Evolutionary conservation across 345 rosid species (phyloP), one percentile per base, ranked within the genome.

Genomic region (Microcos paniculata): DNA sequence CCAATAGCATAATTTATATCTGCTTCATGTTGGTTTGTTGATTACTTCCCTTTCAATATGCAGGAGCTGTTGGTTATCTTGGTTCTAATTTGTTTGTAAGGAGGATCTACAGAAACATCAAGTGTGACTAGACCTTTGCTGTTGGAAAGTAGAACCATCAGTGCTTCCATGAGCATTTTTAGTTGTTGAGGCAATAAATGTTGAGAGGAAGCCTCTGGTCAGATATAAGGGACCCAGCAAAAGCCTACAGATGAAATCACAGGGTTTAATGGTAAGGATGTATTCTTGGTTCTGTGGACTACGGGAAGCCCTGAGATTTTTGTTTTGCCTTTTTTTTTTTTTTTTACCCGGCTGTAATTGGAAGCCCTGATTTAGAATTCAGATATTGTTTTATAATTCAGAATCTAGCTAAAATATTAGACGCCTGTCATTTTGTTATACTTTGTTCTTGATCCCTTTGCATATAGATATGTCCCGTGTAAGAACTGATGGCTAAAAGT

Each of bases 101-200:
- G 81, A 90, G 98, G 87, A 94, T 94, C 87, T 94, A 92, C 86
- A 92, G 94, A 81, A 92, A 92, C 91, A 94, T 94, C 84, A 92
- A 94, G 82, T 94, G 97, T 76, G 98, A 94, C 83, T 94, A 90
- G 85, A 78, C 59, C 43, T 8, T 40, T 4, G 26, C 15, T 13
- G 21, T 18, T n/a, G 62, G 21, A 42, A 81, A 53, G 26, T 23
- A 11, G 78, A 65, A 79, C 71, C 38, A 21, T 51, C 53, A 65
- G 71, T 63, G 77, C 86, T 84, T 84, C 82, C 76, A 24, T 0
- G 71, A 67, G 81, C 80, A 48, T 62, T 70, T 67, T 71, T 74
- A 74, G 73, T 65, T 75, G 52, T 74, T 46, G 77, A 74, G 65
- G 80, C 58, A 79, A 71, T 75, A 79, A 80, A 72, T 43, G 53